Conservation (phyloP, 345 rosid genomes). For the Rubroshorea leprosula region DNA sequence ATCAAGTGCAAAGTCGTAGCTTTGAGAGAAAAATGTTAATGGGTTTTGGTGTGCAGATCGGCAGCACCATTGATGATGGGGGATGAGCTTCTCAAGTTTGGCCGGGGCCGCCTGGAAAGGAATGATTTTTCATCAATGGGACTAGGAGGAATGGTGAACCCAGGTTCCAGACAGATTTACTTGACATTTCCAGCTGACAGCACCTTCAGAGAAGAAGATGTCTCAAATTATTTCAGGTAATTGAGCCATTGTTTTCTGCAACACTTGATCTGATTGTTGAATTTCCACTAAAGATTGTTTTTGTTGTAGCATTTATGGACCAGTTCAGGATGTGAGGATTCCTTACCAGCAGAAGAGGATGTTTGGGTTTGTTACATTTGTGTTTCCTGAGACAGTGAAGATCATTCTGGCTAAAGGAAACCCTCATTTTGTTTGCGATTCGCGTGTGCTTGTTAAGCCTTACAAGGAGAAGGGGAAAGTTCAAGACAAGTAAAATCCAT, state of each 20-base stretch:
- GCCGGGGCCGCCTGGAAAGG: conserved; percentile 49
- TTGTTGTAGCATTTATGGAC: conserved; percentile 49
- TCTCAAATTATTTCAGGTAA: conserved; percentile 73
- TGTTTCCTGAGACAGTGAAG: conserved; percentile 68
- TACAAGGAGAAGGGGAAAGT: conserved; percentile 77
- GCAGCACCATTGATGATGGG: conserved; percentile 49
- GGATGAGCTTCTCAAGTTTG: conserved; percentile 54
- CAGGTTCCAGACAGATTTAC: conserved; percentile 74
- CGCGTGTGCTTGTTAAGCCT: conserved; percentile 72
- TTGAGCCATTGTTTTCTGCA: neutral
- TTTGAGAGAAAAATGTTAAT: neutral
- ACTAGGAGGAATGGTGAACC: conserved; percentile 38
- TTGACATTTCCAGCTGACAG: conserved; percentile 84
- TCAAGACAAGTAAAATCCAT: conserved; percentile 38
- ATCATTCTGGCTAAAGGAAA: conserved; percentile 67
- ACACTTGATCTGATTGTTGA: neutral
- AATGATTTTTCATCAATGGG: conserved; percentile 48
- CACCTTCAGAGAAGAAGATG: conserved; percentile 77
- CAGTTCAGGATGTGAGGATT: conserved; percentile 73
- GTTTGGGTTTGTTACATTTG: conserved; percentile 73
- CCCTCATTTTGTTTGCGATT: conserved; percentile 70
- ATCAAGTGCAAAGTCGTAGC: neutral
- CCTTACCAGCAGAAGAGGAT: conserved; percentile 81
- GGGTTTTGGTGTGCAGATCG: conserved; percentile 23
- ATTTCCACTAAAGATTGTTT: neutral